A percentile compares a stretch with the other conserved stretches of the same genome.
Conservation (phyloP, 2,329 filamentous ascomycete species). For the Fusarium sp. region DNA sequence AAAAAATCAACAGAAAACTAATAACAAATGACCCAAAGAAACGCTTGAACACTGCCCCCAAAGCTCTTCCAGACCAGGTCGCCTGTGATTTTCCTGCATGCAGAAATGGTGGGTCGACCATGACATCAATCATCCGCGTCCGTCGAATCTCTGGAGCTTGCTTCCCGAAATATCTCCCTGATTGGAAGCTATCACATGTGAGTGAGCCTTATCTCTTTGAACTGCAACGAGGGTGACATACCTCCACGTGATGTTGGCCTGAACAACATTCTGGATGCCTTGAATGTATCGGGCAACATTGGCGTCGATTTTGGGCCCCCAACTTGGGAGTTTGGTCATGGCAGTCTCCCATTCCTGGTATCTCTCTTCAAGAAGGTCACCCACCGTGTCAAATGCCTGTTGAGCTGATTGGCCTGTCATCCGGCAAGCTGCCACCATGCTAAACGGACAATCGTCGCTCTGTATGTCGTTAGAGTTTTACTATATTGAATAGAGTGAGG, state of each 20-base stretch:
- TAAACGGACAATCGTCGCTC: constrained; percentile 23
- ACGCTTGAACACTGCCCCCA: not conserved
- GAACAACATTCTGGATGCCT: constrained; percentile 25
- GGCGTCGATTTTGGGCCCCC: constrained; percentile 8
- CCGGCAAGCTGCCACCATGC: constrained; percentile 26
- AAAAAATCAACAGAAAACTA: constrained; percentile 6
- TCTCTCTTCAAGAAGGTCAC: constrained; percentile 5
- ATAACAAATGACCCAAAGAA: constrained; percentile 1
- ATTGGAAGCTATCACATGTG: constrained; percentile 19
- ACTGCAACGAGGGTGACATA: not conserved
- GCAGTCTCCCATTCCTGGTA: constrained; percentile 1
- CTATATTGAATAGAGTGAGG: rapidly evolving
- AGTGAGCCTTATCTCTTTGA: not conserved
- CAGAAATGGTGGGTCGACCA: constrained; percentile 12
- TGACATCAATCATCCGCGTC: constrained; percentile 19
- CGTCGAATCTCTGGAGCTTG: constrained; percentile 18
- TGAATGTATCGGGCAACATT: constrained; percentile 11
- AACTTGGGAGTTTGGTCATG: constrained; percentile 8
- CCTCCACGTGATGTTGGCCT: constrained; percentile 32
- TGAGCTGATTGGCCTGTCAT: constrained; percentile 18
- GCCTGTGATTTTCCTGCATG: not conserved
- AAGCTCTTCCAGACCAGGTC: not conserved
- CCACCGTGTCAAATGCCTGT: constrained; percentile 15
- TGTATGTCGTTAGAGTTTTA: not conserved
- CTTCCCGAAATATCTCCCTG: constrained; percentile 25